Percentiles rank a stretch among this genome's conserved stretches.
These are phyloP conservation scores for Chytriomyces hyalinus DNA, from an alignment of 192 early-diverging fungal species.

Conservation along the genomic window DNA sequence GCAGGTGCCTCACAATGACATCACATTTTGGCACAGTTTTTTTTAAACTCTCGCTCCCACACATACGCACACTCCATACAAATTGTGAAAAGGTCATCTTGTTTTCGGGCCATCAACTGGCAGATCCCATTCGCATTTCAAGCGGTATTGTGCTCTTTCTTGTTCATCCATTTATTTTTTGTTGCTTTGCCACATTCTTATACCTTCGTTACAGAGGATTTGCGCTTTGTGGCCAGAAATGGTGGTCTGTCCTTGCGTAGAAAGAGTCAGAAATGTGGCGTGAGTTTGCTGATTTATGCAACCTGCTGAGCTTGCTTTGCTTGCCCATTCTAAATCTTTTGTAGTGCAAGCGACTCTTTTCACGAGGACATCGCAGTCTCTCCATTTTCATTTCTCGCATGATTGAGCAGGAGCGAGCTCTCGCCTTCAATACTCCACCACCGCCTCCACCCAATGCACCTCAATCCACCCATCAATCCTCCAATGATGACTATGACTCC, in stretches of 20 bases:
- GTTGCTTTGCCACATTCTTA: not conserved
- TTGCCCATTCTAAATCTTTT: not conserved
- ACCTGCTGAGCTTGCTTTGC: not conserved
- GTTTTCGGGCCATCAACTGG: conserved; percentile 34
- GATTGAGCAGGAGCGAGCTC: not conserved
- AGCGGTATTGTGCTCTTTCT: conserved; percentile 1
- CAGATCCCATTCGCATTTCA: conserved; percentile 29
- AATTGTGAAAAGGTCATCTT: conserved; percentile 26
- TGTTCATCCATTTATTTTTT: no score
- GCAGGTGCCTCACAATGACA: conserved; percentile 8
- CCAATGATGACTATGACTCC: not conserved
- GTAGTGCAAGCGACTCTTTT: conserved; percentile 34
- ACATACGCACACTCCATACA: not conserved
- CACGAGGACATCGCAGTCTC: conserved; percentile 27
- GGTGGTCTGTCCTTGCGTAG: conserved; percentile 22
- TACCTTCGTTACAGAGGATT: conserved; percentile 2
- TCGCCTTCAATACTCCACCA: conserved; percentile 6
- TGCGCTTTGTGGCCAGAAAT: conserved; percentile 9
- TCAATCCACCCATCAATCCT: not conserved
- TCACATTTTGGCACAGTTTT: no score
- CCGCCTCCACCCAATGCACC: conserved; percentile 13
- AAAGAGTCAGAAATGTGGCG: conserved; percentile 26
- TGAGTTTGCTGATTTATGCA: not conserved
- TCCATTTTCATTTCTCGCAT: conserved; percentile 28
- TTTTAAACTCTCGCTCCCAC: not conserved